Evolutionary conservation across 2,329 filamentous ascomycete genomes (phyloP).

Genomic region (Aquanectria penicillioides): DNA sequence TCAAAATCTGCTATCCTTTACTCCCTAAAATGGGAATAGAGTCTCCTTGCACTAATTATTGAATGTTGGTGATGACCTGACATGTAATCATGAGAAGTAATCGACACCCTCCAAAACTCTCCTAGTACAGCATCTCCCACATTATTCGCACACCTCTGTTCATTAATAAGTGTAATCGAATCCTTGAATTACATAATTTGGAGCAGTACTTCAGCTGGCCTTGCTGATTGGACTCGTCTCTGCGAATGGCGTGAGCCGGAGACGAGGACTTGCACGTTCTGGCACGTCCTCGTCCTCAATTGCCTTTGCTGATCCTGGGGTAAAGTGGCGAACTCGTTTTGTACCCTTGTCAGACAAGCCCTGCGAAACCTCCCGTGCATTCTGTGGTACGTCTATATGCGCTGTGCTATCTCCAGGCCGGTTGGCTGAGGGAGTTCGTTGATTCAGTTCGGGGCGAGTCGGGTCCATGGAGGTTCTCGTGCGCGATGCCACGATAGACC

Average conservation of each 20-base stretch:
- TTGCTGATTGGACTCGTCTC: conserved; percentile 1
- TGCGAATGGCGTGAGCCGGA: conserved; percentile 34
- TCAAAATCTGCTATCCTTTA: too few relatives aligned
- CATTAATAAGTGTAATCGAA: conserved; percentile 2
- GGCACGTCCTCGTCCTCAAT: conserved; percentile 61
- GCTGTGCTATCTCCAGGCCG: conserved; percentile 12
- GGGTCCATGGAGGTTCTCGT: conserved; percentile 25
- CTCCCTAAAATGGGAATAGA: too few relatives aligned
- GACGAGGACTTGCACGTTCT: conserved; percentile 42
- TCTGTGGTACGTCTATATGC: conserved; percentile 20
- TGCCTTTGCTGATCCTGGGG: conserved; percentile 49
- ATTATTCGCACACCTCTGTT: background rate
- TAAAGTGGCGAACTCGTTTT: conserved; percentile 57
- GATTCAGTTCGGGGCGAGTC: conserved; percentile 13
- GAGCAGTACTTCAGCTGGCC: background rate
- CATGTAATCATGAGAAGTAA: background rate
- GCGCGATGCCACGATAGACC: conserved; percentile 25
- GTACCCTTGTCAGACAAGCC: conserved; percentile 46
- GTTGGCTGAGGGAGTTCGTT: conserved; percentile 16
- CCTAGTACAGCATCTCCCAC: background rate
- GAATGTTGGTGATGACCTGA: background rate
- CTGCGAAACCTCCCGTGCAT: conserved; percentile 23
- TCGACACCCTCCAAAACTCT: background rate
- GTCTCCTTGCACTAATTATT: background rate
- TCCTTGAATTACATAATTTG: background rate